phyloP scores from a whole-genome alignment of 2,329 filamentous ascomycete species.

The Cercospora beticola region DNA sequence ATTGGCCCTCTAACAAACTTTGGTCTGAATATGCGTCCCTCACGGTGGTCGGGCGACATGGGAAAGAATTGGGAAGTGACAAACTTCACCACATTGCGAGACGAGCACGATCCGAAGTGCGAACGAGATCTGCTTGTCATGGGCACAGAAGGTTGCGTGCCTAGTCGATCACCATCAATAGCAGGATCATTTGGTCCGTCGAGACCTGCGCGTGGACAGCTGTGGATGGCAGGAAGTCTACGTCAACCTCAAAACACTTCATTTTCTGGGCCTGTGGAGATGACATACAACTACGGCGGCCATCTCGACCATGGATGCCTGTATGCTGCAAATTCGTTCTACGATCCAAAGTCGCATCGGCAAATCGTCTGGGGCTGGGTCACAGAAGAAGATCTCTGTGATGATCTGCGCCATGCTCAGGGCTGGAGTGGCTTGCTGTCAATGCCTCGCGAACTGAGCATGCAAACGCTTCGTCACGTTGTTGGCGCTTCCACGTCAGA shows the following conservation, averaged over 20 bases:
- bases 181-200: slow-evolving; percentile 30
- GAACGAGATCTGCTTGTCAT: slow-evolving; percentile 47
- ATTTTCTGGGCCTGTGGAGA: slow-evolving; percentile 20
- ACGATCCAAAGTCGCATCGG: slow-evolving; percentile 44
- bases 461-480: slow-evolving; percentile 44
- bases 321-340: slow-evolving; percentile 53
- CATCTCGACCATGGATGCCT: slow-evolving; percentile 51
- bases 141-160: slow-evolving; percentile 47
- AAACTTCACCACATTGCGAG: slow-evolving; percentile 47
- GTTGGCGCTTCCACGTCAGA: slow-evolving; percentile 40
- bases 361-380: slow-evolving; percentile 53
- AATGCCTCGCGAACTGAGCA: slow-evolving; percentile 46
- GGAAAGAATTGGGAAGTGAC: slow-evolving; percentile 55
- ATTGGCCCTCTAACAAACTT: slow-evolving; percentile 47
- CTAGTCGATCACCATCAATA: slow-evolving; percentile 21
- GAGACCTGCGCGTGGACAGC: slow-evolving; percentile 35
- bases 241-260: neutral
- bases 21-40: slow-evolving; percentile 41
- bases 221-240: slow-evolving; percentile 49
- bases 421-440: slow-evolving; percentile 54
- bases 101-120: slow-evolving; percentile 30
- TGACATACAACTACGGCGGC: slow-evolving; percentile 46
- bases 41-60: slow-evolving; percentile 52
- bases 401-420: slow-evolving; percentile 45
- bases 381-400: slow-evolving; percentile 51